Conservation (phyloP, 2,329 filamentous ascomycete genomes). For the Alternaria postmessia region DNA sequence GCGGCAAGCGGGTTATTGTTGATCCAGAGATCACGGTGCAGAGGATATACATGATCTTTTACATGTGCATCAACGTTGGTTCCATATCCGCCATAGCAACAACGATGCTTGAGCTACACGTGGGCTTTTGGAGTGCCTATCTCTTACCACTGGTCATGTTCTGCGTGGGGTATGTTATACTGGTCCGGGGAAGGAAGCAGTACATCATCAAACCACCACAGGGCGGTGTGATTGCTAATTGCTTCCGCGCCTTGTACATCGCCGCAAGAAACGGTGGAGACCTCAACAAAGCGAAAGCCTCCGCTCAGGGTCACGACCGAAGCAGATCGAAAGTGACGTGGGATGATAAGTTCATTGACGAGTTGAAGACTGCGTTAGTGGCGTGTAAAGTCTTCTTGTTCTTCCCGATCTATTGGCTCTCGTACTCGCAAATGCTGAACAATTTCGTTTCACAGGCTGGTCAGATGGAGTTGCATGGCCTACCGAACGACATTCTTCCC, state of each 20-base stretch:
- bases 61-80: constrained; percentile 76
- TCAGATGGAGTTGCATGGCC: constrained; percentile 56
- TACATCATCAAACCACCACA: constrained; percentile 51
- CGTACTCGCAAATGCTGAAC: constrained; percentile 57
- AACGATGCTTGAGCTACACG: constrained; percentile 72
- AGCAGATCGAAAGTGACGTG: constrained; percentile 59
- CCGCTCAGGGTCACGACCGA: constrained; percentile 55
- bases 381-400: constrained; percentile 74
- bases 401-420: constrained; percentile 58
- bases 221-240: constrained; percentile 47
- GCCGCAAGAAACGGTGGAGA: constrained; percentile 61
- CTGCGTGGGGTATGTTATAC: constrained; percentile 66
- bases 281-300: constrained; percentile 70
- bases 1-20: constrained; percentile 54
- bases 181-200: constrained; percentile 43
- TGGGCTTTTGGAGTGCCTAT: constrained; percentile 76
- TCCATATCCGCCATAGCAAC: constrained; percentile 74
- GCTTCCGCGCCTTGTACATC: constrained; percentile 68
- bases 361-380: constrained; percentile 70
- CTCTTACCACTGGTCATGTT: constrained; percentile 72
- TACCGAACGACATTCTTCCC: constrained; percentile 59
- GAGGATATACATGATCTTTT: constrained; percentile 69
- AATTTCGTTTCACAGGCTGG: constrained; percentile 60
- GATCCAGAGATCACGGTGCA: constrained; percentile 58
- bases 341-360: constrained; percentile 76